phyloP scores from a whole-genome alignment of 1,284 basidiomycete species.

The Naganishia cerealis region DNA sequence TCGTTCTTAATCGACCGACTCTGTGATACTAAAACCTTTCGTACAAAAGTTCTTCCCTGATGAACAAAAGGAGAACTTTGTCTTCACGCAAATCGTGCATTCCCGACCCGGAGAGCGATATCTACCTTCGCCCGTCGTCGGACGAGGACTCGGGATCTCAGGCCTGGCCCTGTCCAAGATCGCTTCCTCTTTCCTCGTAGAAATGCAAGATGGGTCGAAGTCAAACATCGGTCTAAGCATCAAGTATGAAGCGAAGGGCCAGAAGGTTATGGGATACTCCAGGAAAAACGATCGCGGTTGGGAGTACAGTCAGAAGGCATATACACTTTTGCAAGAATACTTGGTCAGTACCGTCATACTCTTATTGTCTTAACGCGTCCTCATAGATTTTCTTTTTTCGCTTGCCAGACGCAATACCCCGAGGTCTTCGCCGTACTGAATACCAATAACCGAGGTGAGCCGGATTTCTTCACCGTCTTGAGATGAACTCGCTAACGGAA shows the following conservation, averaged over 20 bases:
- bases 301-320: slow-evolving; percentile 89
- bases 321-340: slow-evolving; percentile 79
- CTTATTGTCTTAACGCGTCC: not conserved
- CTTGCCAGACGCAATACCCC: slow-evolving; percentile 67
- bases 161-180: slow-evolving; percentile 80
- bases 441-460: slow-evolving; percentile 65
- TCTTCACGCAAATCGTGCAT: slow-evolving; percentile 69
- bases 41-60: slow-evolving; percentile 73
- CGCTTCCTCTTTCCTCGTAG: slow-evolving; percentile 87
- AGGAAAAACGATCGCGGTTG: slow-evolving; percentile 79
- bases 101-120: slow-evolving; percentile 64
- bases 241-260: slow-evolving; percentile 93
- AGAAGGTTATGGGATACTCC: slow-evolving; percentile 94
- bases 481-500: slow-evolving; percentile 31
- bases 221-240: slow-evolving; percentile 88
- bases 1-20: not conserved
- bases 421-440: slow-evolving; percentile 75
- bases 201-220: slow-evolving; percentile 70
- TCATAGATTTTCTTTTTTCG: slow-evolving; percentile 14
- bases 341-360: slow-evolving; percentile 58
- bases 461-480: slow-evolving; percentile 14
- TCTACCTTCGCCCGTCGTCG: slow-evolving; percentile 71
- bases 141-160: slow-evolving; percentile 69
- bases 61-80: slow-evolving; percentile 74
- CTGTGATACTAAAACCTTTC: slow-evolving; percentile 9